Conservation (phyloP, 2,329 filamentous ascomycete species). For the Lasiodiplodia citricola region DNA sequence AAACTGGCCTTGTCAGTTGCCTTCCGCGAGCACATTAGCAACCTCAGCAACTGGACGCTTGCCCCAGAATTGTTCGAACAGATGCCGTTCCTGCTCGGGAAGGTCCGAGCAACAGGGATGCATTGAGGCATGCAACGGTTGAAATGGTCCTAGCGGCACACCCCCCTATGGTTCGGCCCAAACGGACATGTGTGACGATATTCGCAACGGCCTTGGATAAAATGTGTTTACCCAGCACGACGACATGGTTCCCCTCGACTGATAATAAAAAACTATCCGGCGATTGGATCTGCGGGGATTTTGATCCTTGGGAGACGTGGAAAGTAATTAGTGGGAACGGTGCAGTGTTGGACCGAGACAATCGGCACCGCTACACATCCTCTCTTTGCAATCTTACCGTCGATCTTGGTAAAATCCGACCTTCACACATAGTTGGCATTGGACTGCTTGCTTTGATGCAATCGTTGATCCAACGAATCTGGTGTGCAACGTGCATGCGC, state of each 20-base stretch:
- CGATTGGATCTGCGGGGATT: background rate
- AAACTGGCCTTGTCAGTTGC: slow-evolving; percentile 15
- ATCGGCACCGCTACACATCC: background rate
- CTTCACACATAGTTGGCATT: slow-evolving; percentile 13
- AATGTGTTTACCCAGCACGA: background rate
- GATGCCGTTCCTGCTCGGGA: slow-evolving; percentile 29
- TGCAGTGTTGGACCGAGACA: background rate
- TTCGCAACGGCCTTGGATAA: background rate
- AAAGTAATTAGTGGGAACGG: background rate
- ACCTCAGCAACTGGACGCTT: slow-evolving; percentile 38
- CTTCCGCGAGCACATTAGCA: slow-evolving; percentile 36
- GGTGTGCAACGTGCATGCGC: slow-evolving; percentile 10
- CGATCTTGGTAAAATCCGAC: background rate
- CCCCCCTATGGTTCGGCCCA: background rate
- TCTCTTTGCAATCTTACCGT: background rate
- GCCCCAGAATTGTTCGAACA: slow-evolving; percentile 32
- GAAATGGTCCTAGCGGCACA: background rate
- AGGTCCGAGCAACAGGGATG: slow-evolving; percentile 14
- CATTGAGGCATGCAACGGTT: background rate
- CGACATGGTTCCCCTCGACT: background rate
- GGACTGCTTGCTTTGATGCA: slow-evolving; percentile 14
- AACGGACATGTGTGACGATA: background rate
- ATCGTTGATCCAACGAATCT: background rate
- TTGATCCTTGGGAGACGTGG: background rate
- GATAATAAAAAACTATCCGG: background rate